phyloP scores from a whole-genome alignment of 2,329 filamentous ascomycete species.

The Epichloe scottii region DNA sequence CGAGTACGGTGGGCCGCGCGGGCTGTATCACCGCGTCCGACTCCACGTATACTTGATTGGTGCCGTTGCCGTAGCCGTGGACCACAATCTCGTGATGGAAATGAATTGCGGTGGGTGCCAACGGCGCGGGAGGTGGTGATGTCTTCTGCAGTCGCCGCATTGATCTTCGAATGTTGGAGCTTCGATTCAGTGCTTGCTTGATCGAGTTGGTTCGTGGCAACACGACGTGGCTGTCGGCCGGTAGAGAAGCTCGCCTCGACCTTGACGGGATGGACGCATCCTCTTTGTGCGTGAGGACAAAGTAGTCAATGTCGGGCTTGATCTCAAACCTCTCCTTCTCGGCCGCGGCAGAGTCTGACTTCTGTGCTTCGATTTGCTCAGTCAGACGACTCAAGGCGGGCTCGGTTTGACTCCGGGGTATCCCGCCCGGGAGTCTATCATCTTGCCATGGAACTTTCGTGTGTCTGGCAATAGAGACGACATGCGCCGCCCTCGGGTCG shows the following conservation, averaged over 20 bases:
- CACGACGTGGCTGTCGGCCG: constrained; percentile 6
- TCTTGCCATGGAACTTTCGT: constrained; percentile 35
- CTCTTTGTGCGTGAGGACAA: constrained; percentile 28
- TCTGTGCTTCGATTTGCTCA: constrained; percentile 7
- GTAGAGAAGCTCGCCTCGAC: constrained; percentile 1
- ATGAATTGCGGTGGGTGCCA: constrained; percentile 1
- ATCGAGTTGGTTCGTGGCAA: constrained; percentile 19
- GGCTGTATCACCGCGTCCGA: background rate
- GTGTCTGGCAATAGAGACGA: constrained; percentile 31
- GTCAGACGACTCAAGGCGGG: constrained; percentile 9
- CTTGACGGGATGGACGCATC: constrained; percentile 4
- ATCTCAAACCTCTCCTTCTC: constrained; percentile 26
- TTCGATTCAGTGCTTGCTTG: constrained; percentile 18
- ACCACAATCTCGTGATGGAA: constrained; percentile 39
- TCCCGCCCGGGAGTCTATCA: constrained; percentile 13
- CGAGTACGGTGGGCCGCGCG: constrained; percentile 8
- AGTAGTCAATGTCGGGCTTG: constrained; percentile 44
- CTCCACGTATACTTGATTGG: constrained; percentile 24
- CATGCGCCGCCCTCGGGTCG: constrained; percentile 43
- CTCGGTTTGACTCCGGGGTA: constrained; percentile 18
- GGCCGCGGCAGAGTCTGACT: background rate
- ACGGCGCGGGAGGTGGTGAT: constrained; percentile 8
- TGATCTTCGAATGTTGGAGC: constrained; percentile 22
- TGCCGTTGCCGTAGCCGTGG: constrained; percentile 41
- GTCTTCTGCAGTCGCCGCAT: constrained; percentile 19